Conservation (phyloP, 495 filamentous ascomycete genomes). For the Pseudotulostoma volvatum region DNA sequence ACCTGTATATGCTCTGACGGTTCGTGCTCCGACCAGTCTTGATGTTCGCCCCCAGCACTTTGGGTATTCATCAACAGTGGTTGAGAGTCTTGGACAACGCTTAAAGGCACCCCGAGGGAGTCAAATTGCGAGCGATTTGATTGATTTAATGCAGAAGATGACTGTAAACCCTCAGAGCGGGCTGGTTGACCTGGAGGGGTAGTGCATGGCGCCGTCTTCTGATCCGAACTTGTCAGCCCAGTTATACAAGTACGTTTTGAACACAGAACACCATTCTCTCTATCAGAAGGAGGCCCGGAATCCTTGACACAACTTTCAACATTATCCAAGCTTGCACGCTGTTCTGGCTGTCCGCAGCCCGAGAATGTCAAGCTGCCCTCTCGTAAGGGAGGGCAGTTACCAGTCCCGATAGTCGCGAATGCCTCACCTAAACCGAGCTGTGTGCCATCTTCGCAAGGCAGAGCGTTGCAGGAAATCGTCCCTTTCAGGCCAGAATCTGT, state of each 20-base stretch:
- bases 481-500: slow-evolving; percentile 2
- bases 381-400: not conserved
- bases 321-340: slow-evolving; percentile 3
- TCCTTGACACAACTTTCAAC: too few species aligned
- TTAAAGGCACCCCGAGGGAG: slow-evolving; percentile 28
- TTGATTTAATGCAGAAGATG: slow-evolving; percentile 2
- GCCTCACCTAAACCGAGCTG: slow-evolving; percentile 4
- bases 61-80: too few species aligned
- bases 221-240: not conserved
- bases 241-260: too few species aligned
- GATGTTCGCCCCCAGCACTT: not conserved
- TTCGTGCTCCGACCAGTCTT: not conserved
- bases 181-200: not conserved
- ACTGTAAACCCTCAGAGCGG: not conserved
- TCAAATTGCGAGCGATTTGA: slow-evolving; percentile 14
- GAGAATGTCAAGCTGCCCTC: not conserved
- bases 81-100: slow-evolving; percentile 22
- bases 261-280: too few species aligned
- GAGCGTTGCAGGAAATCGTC: not conserved
- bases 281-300: too few species aligned
- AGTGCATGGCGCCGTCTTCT: not conserved
- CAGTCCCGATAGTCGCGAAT: not conserved
- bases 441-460: not conserved
- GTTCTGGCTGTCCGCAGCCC: not conserved
- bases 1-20: not conserved